Conservation (phyloP, 768 basidiomycete genomes). For the Tephrocybe sp. region DNA sequence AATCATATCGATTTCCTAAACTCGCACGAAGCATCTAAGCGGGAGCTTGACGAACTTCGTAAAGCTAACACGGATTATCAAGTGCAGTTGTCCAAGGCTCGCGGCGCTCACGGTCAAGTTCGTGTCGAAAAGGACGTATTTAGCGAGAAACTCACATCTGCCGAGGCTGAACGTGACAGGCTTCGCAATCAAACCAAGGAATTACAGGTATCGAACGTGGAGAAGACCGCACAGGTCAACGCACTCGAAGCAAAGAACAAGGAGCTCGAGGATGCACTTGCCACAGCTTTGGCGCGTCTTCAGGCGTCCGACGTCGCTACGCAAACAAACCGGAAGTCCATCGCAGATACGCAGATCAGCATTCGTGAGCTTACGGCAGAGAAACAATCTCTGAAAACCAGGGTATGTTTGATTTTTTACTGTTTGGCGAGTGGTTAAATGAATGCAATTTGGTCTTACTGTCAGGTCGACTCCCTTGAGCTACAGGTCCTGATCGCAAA, state of each 20-base stretch:
- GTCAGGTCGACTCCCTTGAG: conserved; percentile 62
- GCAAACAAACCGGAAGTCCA: conserved; percentile 59
- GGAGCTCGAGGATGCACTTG: conserved; percentile 73
- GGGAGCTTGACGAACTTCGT: conserved; percentile 71
- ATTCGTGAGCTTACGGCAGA: conserved; percentile 57
- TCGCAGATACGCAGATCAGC: conserved; percentile 59
- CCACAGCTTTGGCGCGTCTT: conserved; percentile 68
- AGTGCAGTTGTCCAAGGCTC: conserved; percentile 72
- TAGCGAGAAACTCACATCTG: conserved; percentile 55
- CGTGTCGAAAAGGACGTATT: conserved; percentile 82
- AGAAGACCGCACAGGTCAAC: conserved; percentile 45
- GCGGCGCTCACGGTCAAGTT: conserved; percentile 73
- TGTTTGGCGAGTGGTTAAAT: conserved; percentile 8
- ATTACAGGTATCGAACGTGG: conserved; percentile 40
- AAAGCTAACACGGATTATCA: conserved; percentile 69
- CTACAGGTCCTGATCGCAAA: conserved; percentile 51
- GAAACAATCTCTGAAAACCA: conserved; percentile 54
- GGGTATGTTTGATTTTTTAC: conserved; percentile 43
- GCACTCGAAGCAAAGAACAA: conserved; percentile 50
- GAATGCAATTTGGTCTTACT: conserved; percentile 11
- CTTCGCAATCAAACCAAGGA: conserved; percentile 58
- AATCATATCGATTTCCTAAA: conserved; percentile 62
- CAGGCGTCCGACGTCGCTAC: conserved; percentile 71
- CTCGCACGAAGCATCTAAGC: conserved; percentile 55
- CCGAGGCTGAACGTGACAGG: conserved; percentile 67